These are phyloP conservation scores for Trichosanthes cucumerina DNA, from an alignment of 306 rosid species.

Conservation along the genomic window DNA sequence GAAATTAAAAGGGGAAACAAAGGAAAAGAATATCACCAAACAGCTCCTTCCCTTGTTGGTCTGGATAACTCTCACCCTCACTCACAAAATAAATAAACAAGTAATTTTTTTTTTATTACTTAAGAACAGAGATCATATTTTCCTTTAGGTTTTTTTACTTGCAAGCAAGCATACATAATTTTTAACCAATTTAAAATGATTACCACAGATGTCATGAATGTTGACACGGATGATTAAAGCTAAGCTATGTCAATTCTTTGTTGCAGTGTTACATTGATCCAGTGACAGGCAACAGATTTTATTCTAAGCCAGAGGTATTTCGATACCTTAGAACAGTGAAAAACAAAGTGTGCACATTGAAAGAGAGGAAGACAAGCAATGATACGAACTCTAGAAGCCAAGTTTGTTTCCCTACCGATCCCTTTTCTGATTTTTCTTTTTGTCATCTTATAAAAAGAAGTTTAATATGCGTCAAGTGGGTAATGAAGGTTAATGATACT, in stretches of 20 bases:
- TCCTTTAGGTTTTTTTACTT: neutral
- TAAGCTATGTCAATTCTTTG: slow-evolving; percentile 11
- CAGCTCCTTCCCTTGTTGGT: neutral
- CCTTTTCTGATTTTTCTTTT: slow-evolving; percentile 3
- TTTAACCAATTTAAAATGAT: neutral
- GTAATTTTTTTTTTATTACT: neutral
- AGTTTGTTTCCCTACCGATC: slow-evolving; percentile 27
- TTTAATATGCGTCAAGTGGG: neutral
- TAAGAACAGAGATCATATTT: neutral
- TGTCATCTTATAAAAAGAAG: neutral
- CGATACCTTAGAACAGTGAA: slow-evolving; percentile 50
- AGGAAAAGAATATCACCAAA: neutral
- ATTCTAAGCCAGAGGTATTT: slow-evolving; percentile 76
- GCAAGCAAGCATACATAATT: neutral
- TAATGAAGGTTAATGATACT: neutral
- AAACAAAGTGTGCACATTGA: slow-evolving; percentile 19
- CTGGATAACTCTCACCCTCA: neutral
- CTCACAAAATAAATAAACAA: neutral
- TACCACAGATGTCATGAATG: neutral
- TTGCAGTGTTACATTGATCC: slow-evolving; percentile 74
- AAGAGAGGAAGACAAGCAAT: slow-evolving; percentile 24
- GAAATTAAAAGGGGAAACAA: neutral
- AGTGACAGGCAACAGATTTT: slow-evolving; percentile 42
- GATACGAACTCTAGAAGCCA: slow-evolving; percentile 25
- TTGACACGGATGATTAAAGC: neutral